These are phyloP conservation scores for Juglanconis oblonga DNA, from an alignment of 2,329 filamentous ascomycete genomes.

Conservation along the genomic window DNA sequence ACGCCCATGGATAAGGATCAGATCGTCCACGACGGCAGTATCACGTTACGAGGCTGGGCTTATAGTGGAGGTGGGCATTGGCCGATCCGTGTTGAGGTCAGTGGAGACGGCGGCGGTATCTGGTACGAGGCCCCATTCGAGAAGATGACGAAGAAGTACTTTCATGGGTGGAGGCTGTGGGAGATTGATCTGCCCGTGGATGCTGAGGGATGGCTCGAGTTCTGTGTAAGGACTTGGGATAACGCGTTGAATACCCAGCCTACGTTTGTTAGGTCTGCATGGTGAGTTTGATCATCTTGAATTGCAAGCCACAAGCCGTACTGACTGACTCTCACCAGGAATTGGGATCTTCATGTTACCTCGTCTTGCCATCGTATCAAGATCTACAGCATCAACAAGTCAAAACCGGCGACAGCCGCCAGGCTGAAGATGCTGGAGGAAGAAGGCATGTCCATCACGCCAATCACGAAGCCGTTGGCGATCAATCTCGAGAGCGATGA, in stretches of 20 bases:
- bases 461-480: conserved; percentile 52
- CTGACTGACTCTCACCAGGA: conserved; percentile 33
- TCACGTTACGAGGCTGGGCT: conserved; percentile 56
- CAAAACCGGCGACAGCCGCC: conserved; percentile 42
- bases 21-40: conserved; percentile 57
- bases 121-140: conserved; percentile 63
- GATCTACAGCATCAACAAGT: conserved; percentile 61
- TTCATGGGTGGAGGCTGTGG: conserved; percentile 65
- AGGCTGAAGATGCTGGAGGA: conserved; percentile 51
- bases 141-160: conserved; percentile 60
- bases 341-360: conserved; percentile 66
- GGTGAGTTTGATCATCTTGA: conserved; percentile 28
- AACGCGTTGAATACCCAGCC: conserved; percentile 61
- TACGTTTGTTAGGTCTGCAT: conserved; percentile 49
- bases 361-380: conserved; percentile 58
- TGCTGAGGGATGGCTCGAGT: conserved; percentile 59
- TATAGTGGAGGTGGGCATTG: conserved; percentile 57
- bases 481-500: conserved; percentile 48
- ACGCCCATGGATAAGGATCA: conserved; percentile 58
- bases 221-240: conserved; percentile 59
- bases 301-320: too few relatives aligned
- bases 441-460: conserved; percentile 43
- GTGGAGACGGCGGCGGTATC: conserved; percentile 58
- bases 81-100: conserved; percentile 63
- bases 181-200: conserved; percentile 60